Base-by-base conservation (phyloP, 139 green algal genomes). In the Volvox reticuliferus region DNA sequence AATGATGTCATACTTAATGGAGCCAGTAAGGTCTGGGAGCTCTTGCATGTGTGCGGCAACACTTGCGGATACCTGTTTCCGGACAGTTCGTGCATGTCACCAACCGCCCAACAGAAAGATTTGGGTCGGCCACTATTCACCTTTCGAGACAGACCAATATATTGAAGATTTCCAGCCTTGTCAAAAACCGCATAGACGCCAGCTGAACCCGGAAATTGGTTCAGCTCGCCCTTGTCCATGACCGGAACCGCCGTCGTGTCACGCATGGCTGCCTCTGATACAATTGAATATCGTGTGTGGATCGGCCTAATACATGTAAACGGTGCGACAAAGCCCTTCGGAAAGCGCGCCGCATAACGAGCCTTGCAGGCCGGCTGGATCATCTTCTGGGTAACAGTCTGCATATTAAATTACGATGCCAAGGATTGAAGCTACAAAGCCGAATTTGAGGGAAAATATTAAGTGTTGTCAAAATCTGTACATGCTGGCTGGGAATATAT, bases 101-200 rank as follows among this genome's bases (percentile, higher is more conserved):
- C 24, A 32, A 44, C n/a, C 79, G 24, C 36, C 50, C 50, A 22
- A 73, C n/a, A 81, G 44, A 19, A 32, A 77, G 13, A 28, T 73
- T 28, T 73, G 21, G 21, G 24, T 73, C 24, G 12, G 21, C 21
- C 9, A 73, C 65, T 5, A 84, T 75, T 18, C 37, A 96, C 93
- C 89, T 95, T 95, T 2, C 96, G 91, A 2, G 93, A 95, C 13
- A 98, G 79, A 21, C 96, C 96, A 28, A 98, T 90, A 73, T 95
- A 98, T 62, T 97, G 96, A 18, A 98, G 89, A 0, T 22, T 88
- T 28, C 82, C 91, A 2, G 88, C 75, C 12, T 63, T 88, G 68
- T 97, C 92, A 61, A 95, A 97, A 22, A 98, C 92, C 21, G 95
- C 96, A 50, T 98, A 98, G 17, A 98, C 95, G 67, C 95, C 96